These are phyloP conservation scores for Catharanthus roseus DNA, from an alignment of 257 asterid genomes.

Conservation along the genomic window DNA sequence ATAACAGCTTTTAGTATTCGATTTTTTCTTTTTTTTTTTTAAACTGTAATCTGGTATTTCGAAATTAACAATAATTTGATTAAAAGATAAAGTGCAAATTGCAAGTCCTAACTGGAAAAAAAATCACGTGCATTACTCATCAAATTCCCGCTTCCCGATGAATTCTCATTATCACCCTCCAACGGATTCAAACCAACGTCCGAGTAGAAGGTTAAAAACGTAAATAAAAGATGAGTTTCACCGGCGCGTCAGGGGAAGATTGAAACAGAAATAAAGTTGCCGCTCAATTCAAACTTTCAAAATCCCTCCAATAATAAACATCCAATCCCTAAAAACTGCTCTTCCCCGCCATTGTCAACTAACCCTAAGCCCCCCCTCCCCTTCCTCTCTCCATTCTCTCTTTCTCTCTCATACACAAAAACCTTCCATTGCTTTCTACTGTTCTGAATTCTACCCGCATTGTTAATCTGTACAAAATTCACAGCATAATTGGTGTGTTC, in stretches of 20 bases:
- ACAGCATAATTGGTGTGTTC: neutral
- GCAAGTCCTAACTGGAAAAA: neutral
- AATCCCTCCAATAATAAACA: slow-evolving; percentile 52
- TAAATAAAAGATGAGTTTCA: no score
- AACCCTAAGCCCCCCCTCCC: slow-evolving; percentile 19
- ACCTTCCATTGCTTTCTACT: neutral
- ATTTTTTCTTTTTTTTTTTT: no score
- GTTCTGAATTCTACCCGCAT: neutral
- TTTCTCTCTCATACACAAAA: slow-evolving; percentile 11
- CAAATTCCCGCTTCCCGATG: neutral
- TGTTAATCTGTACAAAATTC: neutral
- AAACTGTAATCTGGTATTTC: no score
- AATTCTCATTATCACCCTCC: neutral
- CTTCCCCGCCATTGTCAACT: slow-evolving; percentile 51
- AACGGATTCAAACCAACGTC: neutral
- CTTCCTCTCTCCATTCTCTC: slow-evolving; percentile 18
- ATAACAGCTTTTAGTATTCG: no score
- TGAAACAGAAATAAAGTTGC: neutral
- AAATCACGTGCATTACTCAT: neutral
- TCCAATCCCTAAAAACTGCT: neutral
- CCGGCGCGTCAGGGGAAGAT: neutral
- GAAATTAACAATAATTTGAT: neutral
- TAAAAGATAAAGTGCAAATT: neutral
- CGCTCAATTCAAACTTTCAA: slow-evolving; percentile 56
- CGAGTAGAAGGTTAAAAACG: neutral